Percentiles rank a stretch among this genome's conserved stretches.
Conservation (phyloP, 2,329 filamentous ascomycete genomes). For the Ceratocystis eucalypticola region DNA sequence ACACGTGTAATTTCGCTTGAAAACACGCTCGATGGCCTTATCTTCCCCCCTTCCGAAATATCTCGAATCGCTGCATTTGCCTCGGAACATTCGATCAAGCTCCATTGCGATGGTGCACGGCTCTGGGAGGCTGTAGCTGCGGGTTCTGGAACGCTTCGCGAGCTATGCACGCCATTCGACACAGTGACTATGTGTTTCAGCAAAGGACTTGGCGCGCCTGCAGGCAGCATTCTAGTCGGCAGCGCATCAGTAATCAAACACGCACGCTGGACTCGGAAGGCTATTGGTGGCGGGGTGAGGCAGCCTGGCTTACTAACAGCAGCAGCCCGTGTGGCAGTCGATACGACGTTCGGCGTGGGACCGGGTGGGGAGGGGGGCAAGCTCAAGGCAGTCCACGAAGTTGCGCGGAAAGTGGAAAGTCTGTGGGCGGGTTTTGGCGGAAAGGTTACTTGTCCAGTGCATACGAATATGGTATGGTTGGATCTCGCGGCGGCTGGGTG, state of each 20-base stretch:
- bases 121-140: conserved; percentile 70
- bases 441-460: conserved; percentile 51
- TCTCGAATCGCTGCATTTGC: conserved; percentile 58
- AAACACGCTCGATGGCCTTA: conserved; percentile 68
- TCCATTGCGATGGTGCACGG: conserved; percentile 69
- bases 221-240: conserved; percentile 62
- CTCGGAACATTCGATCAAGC: conserved; percentile 44
- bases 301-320: conserved; percentile 62
- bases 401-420: conserved; percentile 51
- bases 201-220: conserved; percentile 69
- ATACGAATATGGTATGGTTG: conserved; percentile 91
- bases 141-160: conserved; percentile 51
- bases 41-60: conserved; percentile 64
- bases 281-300: conserved; percentile 57
- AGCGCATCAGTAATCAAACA: conserved; percentile 27
- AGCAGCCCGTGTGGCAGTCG: conserved; percentile 55
- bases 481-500: conserved; percentile 51
- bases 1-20: conserved; percentile 73
- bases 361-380: conserved; percentile 38
- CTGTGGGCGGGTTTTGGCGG: conserved; percentile 60
- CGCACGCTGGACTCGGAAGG: conserved; percentile 44
- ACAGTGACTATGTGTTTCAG: conserved; percentile 66
- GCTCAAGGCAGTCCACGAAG: conserved; percentile 45
- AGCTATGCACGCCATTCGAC: conserved; percentile 57
- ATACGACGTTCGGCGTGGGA: conserved; percentile 32